phyloP scores from a whole-genome alignment of 2,329 filamentous ascomycete genomes.

The Pseudogymnoascus sp. region DNA sequence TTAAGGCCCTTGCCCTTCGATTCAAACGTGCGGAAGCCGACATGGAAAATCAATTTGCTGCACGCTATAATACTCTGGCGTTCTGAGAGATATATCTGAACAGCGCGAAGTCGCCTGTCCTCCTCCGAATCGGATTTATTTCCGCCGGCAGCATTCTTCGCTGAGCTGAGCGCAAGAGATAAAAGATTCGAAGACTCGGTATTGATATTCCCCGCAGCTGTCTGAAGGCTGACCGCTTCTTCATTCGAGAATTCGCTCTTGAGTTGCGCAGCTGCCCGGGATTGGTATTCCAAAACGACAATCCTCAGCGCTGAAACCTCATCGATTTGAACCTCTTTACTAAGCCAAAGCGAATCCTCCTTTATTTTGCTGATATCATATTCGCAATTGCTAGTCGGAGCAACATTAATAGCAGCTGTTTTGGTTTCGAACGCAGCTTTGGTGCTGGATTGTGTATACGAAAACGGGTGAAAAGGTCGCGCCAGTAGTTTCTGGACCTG shows the following conservation, averaged over 20 bases:
- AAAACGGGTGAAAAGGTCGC: conserved; percentile 61
- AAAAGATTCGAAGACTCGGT: conserved; percentile 49
- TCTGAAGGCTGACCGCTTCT: conserved; percentile 67
- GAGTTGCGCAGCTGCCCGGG: conserved; percentile 64
- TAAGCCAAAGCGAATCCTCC: conserved; percentile 78
- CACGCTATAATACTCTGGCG: conserved; percentile 59
- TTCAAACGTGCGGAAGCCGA: conserved; percentile 24
- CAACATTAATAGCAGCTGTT: conserved; percentile 78
- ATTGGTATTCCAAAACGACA: conserved; percentile 76
- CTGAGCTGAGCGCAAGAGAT: conserved; percentile 32
- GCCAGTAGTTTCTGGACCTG: conserved; percentile 61
- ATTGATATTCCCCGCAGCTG: conserved; percentile 60
- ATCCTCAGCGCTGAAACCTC: conserved; percentile 75
- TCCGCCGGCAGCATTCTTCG: not conserved
- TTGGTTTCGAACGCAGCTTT: conserved; percentile 72
- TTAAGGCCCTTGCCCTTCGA: conserved; percentile 12
- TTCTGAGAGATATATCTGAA: conserved; percentile 64
- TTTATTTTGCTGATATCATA: conserved; percentile 76
- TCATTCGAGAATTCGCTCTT: conserved; percentile 66
- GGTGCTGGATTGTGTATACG: conserved; percentile 50
- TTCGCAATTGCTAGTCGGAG: conserved; percentile 55
- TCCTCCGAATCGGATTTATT: conserved; percentile 56
- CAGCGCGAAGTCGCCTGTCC: conserved; percentile 57
- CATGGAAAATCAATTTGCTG: conserved; percentile 39
- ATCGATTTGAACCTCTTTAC: conserved; percentile 67